These are phyloP conservation scores for Amylostereum areolatum DNA, from an alignment of 1,284 basidiomycete genomes.

Conservation along the genomic window DNA sequence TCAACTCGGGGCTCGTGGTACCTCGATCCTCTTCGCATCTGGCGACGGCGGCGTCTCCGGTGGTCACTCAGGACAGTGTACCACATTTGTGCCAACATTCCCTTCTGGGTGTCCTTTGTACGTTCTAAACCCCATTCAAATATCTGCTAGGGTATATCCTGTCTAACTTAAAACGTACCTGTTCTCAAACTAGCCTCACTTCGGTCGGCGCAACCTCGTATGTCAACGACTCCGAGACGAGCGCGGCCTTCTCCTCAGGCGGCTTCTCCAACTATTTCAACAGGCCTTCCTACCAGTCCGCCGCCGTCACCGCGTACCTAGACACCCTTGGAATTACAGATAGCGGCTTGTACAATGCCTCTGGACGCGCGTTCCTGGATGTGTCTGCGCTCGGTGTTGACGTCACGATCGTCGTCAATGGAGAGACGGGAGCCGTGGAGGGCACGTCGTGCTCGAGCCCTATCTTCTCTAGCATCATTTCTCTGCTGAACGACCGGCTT, in stretches of 20 bases:
- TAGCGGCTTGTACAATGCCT: slow-evolving; percentile 16
- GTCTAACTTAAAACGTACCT: background rate
- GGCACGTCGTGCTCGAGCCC: slow-evolving; percentile 58
- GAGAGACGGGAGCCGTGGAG: slow-evolving; percentile 35
- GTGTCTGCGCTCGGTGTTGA: slow-evolving; percentile 53
- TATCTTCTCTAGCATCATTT: slow-evolving; percentile 52
- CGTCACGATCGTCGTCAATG: slow-evolving; percentile 56
- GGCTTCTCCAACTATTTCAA: slow-evolving; percentile 43
- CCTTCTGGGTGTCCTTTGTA: slow-evolving; percentile 18
- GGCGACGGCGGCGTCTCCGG: slow-evolving; percentile 34
- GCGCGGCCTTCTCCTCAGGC: slow-evolving; percentile 35
- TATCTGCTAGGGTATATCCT: background rate
- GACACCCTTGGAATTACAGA: slow-evolving; percentile 21
- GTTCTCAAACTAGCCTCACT: slow-evolving; percentile 51
- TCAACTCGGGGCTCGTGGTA: slow-evolving; percentile 54
- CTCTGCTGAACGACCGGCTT: slow-evolving; percentile 55
- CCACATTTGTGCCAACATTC: slow-evolving; percentile 28
- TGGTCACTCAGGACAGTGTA: slow-evolving; percentile 20
- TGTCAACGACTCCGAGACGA: slow-evolving; percentile 41
- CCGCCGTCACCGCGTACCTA: slow-evolving; percentile 27
- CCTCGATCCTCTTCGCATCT: slow-evolving; percentile 41
- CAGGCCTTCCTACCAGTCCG: slow-evolving; percentile 31
- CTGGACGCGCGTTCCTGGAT: slow-evolving; percentile 26
- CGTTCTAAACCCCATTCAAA: background rate
- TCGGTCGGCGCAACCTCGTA: slow-evolving; percentile 49